These are phyloP conservation scores for Agrocybe pediades DNA, from an alignment of 768 basidiomycete species.

Conservation along the genomic window DNA sequence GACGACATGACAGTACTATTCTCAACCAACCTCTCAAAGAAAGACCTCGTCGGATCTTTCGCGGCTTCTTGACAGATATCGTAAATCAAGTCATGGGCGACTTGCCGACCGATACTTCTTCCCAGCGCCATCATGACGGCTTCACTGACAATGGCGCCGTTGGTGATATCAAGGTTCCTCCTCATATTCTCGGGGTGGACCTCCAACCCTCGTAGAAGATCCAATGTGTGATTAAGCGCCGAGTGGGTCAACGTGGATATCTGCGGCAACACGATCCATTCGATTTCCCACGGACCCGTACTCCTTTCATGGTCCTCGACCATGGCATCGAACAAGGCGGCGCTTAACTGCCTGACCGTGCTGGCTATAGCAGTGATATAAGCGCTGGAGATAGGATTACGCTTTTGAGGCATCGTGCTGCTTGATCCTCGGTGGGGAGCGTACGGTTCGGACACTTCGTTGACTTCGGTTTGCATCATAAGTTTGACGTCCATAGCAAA, in stretches of 20 bases:
- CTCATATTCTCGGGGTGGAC: constrained; percentile 41
- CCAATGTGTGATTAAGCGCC: constrained; percentile 35
- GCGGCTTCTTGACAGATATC: constrained; percentile 37
- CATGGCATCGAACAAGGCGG: constrained; percentile 46
- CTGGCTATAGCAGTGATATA: constrained; percentile 46
- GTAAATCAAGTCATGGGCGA: constrained; percentile 46
- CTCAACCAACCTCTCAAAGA: constrained; percentile 33
- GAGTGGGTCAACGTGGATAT: constrained; percentile 44
- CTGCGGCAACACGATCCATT: constrained; percentile 49
- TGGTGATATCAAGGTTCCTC: constrained; percentile 38
- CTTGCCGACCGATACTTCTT: constrained; percentile 42
- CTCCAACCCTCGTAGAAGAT: constrained; percentile 39
- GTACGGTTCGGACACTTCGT: constrained; percentile 45
- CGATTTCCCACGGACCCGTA: constrained; percentile 53
- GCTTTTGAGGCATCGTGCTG: constrained; percentile 52
- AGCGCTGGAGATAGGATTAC: constrained; percentile 46
- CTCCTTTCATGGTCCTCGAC: constrained; percentile 50
- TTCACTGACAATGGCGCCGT: constrained; percentile 43
- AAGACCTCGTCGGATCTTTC: constrained; percentile 19
- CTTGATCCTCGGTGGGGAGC: constrained; percentile 45
- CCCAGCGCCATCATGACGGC: constrained; percentile 52
- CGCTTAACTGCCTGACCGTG: constrained; percentile 39
- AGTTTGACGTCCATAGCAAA: constrained; percentile 46
- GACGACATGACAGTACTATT: constrained; percentile 27
- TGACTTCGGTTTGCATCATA: constrained; percentile 50